Evolutionary conservation across 2,329 filamentous ascomycete species (phyloP).

Genomic region (Trichoderma sp.): DNA sequence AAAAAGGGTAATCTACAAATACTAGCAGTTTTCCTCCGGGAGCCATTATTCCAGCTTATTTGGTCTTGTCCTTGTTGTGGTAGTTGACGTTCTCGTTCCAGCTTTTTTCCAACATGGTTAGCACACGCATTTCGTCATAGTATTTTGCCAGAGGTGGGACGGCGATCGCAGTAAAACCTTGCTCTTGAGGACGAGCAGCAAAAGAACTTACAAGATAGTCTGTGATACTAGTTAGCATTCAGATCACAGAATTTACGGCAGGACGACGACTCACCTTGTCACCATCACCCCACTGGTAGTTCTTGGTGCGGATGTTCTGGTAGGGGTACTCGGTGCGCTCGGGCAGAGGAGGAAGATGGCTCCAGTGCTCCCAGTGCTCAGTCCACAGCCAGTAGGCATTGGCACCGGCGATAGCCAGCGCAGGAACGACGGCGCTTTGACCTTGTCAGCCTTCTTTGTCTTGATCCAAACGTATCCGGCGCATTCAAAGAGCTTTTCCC

Average conservation of each 20-base stretch:
- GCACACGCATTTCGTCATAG: background rate
- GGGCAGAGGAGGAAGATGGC: constrained; percentile 80
- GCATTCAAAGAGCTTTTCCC: background rate
- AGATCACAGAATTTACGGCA: background rate
- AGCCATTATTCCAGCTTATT: constrained; percentile 36
- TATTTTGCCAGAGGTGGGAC: background rate
- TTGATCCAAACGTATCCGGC: background rate
- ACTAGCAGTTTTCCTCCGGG: constrained; percentile 24
- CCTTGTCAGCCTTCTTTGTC: constrained; percentile 25
- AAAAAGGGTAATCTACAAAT: constrained; percentile 31
- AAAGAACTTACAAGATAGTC: constrained; percentile 51
- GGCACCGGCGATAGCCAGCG: constrained; percentile 65
- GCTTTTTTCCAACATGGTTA: constrained; percentile 45
- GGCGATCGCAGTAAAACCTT: background rate
- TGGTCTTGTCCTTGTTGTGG: constrained; percentile 83
- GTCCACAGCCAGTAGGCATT: constrained; percentile 92
- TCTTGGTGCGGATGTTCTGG: constrained; percentile 97
- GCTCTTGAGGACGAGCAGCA: background rate
- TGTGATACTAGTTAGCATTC: constrained; percentile 36
- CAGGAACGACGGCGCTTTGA: constrained; percentile 69
- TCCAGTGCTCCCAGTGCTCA: constrained; percentile 96
- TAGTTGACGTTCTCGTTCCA: constrained; percentile 97
- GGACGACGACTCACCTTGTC: constrained; percentile 68
- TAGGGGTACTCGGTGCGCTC: constrained; percentile 92
- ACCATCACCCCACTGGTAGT: constrained; percentile 91